Base-by-base conservation (phyloP, 2,329 filamentous ascomycete species). In the Tolypocladium inflatum region DNA sequence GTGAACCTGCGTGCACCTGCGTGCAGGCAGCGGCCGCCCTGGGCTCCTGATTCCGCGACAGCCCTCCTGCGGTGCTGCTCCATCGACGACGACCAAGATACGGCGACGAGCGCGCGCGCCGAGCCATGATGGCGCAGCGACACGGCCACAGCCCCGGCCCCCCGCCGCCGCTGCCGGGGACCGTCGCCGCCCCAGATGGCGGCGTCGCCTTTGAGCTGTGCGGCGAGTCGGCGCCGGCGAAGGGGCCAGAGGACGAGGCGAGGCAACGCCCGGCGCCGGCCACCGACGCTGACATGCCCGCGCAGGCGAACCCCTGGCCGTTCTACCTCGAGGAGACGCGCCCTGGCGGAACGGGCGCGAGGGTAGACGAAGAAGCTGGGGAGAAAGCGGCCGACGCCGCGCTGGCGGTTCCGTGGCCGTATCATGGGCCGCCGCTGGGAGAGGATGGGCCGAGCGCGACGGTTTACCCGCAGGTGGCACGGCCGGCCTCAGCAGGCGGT, bases 331-430 rank as follows among this genome's bases (percentile, higher is more conserved):
- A 69, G n/a, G 60, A 63, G 15, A 43, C 53, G 38, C 21, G 37
- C 37, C 6, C 38, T 4, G 26, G 13, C 2, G 33, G n/a, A 19
- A 37, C 42, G 55, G 55, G 1, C 23, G 1, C 43, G 3, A 59
- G 45, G 23, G 43, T 41, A 10, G 43, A 48, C 11, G n/a, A 54
- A 17, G 41, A 43, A 33, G 54, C 54, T 3, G 26, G 35, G 35
- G 23, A 48, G 4, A 39, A 38, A 53, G 45, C 38, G 1, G 15
- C 48, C 39, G 57, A 60, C 37, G 21, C 54, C 8, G 56, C 58
- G 38, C 50, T 59, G 59, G 70, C 69, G 38, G 68, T 71, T 45
- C 69, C 70, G 11, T 73, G 71, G 70, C 63, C 71, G 19, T 73
- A 71, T 39, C 66, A 70, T 60, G 68, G 69, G 3, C 64, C 67